Evolutionary conservation across 257 asterid genomes (phyloP).

Genomic region (Lithospermum erythrorhizon): DNA sequence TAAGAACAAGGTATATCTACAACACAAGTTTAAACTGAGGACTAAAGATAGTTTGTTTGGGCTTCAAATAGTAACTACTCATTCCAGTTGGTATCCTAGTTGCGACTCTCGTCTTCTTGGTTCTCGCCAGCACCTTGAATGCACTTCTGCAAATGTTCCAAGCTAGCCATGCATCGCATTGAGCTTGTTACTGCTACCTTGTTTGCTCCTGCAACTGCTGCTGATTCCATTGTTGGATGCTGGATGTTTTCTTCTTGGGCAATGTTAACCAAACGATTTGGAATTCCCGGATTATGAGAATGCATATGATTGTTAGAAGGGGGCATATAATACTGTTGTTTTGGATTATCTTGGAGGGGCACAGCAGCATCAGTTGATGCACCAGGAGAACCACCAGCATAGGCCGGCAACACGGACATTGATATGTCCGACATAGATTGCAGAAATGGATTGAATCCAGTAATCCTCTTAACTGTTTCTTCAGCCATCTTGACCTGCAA

Average conservation of each 20-base stretch:
- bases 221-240: slow-evolving; percentile 13
- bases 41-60: too few relatives aligned
- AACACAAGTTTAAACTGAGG: neutral
- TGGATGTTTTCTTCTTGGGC: slow-evolving; percentile 26
- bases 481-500: slow-evolving; percentile 92
- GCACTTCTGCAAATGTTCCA: slow-evolving; percentile 89
- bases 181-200: slow-evolving; percentile 50
- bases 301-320: slow-evolving; percentile 29
- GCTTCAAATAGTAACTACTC: neutral
- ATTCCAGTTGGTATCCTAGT: neutral
- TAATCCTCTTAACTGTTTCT: slow-evolving; percentile 75
- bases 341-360: slow-evolving; percentile 47
- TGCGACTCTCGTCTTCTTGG: slow-evolving; percentile 12
- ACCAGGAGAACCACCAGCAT: slow-evolving; percentile 47
- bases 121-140: slow-evolving; percentile 40
- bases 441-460: slow-evolving; percentile 71
- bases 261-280: slow-evolving; percentile 29
- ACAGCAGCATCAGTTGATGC: slow-evolving; percentile 61
- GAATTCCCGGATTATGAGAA: slow-evolving; percentile 29
- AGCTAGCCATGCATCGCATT: slow-evolving; percentile 82
- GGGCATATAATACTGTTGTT: slow-evolving; percentile 40
- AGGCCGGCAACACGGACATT: slow-evolving; percentile 46
- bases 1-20: neutral
- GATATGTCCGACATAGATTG: slow-evolving; percentile 81
- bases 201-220: slow-evolving; percentile 14